A percentile compares a stretch with the other conserved stretches of the same genome.
These are phyloP conservation scores for Westerdykella aurantiaca DNA, from an alignment of 2,329 filamentous ascomycete genomes.

Conservation along the genomic window DNA sequence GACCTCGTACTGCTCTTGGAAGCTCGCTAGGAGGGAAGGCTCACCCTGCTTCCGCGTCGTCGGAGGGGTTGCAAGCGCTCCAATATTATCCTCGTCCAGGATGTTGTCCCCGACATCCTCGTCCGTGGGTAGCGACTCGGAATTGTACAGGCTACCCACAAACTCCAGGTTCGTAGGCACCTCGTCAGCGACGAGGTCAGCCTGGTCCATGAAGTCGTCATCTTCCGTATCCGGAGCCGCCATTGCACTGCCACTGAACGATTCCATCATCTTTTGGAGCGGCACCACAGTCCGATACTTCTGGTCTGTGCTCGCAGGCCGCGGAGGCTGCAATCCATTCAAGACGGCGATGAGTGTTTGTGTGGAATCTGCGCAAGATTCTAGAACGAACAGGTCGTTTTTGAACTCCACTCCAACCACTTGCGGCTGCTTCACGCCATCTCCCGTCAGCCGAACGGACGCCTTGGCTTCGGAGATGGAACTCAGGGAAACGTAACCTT, in stretches of 20 bases:
- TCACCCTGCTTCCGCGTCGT: slow-evolving; percentile 28
- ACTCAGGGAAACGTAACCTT: slow-evolving; percentile 80
- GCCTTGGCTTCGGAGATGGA: slow-evolving; percentile 78
- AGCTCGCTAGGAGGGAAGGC: slow-evolving; percentile 43
- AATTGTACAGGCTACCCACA: slow-evolving; percentile 53
- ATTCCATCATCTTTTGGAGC: slow-evolving; percentile 80
- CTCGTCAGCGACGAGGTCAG: slow-evolving; percentile 38
- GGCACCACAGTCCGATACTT: slow-evolving; percentile 87
- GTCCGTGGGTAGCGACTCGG: slow-evolving; percentile 35
- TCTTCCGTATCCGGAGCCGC: slow-evolving; percentile 56
- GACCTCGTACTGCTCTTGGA: slow-evolving; percentile 51
- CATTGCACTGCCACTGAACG: slow-evolving; percentile 83
- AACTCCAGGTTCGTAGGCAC: slow-evolving; percentile 40
- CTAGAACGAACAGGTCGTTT: slow-evolving; percentile 81
- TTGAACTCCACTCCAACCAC: slow-evolving; percentile 73
- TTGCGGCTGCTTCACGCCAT: slow-evolving; percentile 54
- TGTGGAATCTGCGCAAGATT: slow-evolving; percentile 95
- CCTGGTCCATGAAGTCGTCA: slow-evolving; percentile 35
- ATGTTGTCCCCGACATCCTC: slow-evolving; percentile 41
- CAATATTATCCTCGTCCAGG: slow-evolving; percentile 37
- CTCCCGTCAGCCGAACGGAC: slow-evolving; percentile 54
- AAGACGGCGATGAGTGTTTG: slow-evolving; percentile 79
- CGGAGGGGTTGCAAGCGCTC: slow-evolving; percentile 30
- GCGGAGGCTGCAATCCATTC: slow-evolving; percentile 75
- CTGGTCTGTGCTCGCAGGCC: slow-evolving; percentile 70